phyloP scores from a whole-genome alignment of 345 rosid species.

The Salix purpurea region DNA sequence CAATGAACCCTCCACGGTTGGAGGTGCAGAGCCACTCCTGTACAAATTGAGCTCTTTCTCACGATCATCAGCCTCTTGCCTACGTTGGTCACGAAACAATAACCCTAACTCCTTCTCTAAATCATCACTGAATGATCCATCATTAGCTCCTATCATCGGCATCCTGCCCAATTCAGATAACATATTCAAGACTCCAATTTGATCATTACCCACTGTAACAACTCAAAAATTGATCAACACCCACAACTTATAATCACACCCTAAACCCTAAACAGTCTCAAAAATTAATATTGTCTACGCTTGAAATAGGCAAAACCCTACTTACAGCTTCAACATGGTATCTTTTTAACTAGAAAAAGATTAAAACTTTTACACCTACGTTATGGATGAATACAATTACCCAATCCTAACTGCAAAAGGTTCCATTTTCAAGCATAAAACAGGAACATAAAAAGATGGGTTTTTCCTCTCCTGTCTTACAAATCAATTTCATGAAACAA shows the following conservation, averaged over 20 bases:
- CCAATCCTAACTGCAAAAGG: conserved; percentile 16
- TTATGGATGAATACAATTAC: background rate
- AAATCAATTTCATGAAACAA: conserved; percentile 10
- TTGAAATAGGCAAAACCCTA: conserved; percentile 11
- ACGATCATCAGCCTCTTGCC: conserved; percentile 53
- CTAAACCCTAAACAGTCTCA: conserved; percentile 17
- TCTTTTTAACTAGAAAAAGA: conserved; percentile 24
- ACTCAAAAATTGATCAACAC: conserved; percentile 16
- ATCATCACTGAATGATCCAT: conserved; percentile 68
- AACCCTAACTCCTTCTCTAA: conserved; percentile 67
- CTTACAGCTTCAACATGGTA: conserved; percentile 30
- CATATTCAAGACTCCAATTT: conserved; percentile 35
- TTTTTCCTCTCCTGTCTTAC: background rate
- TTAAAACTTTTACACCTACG: conserved; percentile 36
- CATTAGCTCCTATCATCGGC: conserved; percentile 61
- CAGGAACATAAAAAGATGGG: conserved; percentile 6
- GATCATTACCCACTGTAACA: conserved; percentile 28
- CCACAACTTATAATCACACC: conserved; percentile 22
- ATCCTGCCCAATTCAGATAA: conserved; percentile 59
- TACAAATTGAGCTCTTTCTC: conserved; percentile 62
- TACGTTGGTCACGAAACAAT: conserved; percentile 46
- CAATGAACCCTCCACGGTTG: conserved; percentile 68
- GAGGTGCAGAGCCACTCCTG: conserved; percentile 78
- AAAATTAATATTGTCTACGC: conserved; percentile 26
- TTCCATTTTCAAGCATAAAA: conserved; percentile 7